Evolutionary conservation across 108 stramenopile species (phyloP).

Genomic region (Mayamaea pseudoterrestris): DNA sequence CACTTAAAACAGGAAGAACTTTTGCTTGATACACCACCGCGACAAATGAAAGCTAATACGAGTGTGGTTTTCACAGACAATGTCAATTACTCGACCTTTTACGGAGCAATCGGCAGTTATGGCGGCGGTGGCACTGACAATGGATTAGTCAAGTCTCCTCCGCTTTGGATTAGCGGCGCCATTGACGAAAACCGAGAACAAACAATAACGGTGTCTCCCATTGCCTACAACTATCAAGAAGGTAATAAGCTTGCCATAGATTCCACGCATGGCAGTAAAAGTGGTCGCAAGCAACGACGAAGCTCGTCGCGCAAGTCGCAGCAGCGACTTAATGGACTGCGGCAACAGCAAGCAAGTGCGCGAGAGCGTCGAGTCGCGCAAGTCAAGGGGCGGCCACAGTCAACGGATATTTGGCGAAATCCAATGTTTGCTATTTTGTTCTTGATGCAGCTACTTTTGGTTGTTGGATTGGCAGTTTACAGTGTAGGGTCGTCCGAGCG

Average conservation of each 20-base stretch:
- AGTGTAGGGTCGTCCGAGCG: background rate
- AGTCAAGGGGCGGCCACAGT: slow-evolving; percentile 11
- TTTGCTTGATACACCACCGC: too few relatives aligned
- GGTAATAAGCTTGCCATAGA: too few relatives aligned
- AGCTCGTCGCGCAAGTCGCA: slow-evolving; percentile 3
- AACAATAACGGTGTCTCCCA: background rate
- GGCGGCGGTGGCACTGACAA: slow-evolving; percentile 2
- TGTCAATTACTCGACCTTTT: background rate
- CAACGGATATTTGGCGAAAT: background rate
- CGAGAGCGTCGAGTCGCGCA: slow-evolving; percentile 16
- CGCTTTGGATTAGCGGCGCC: slow-evolving; percentile 8
- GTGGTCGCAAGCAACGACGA: slow-evolving; percentile 3
- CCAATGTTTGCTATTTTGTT: slow-evolving; percentile 3
- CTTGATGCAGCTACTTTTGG: slow-evolving; percentile 1
- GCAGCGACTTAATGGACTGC: background rate
- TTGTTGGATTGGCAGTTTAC: background rate
- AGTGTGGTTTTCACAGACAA: too few relatives aligned
- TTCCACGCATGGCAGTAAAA: background rate
- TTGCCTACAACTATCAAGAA: too few relatives aligned
- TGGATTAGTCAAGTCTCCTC: background rate
- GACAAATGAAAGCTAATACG: too few relatives aligned
- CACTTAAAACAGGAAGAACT: background rate
- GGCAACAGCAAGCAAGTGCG: slow-evolving; percentile 7
- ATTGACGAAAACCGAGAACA: slow-evolving; percentile 1
- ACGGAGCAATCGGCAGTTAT: background rate